These are phyloP conservation scores for Saccharomycopsis hybrid DNA, from an alignment of 1,139 yeast species.

Conservation along the genomic window DNA sequence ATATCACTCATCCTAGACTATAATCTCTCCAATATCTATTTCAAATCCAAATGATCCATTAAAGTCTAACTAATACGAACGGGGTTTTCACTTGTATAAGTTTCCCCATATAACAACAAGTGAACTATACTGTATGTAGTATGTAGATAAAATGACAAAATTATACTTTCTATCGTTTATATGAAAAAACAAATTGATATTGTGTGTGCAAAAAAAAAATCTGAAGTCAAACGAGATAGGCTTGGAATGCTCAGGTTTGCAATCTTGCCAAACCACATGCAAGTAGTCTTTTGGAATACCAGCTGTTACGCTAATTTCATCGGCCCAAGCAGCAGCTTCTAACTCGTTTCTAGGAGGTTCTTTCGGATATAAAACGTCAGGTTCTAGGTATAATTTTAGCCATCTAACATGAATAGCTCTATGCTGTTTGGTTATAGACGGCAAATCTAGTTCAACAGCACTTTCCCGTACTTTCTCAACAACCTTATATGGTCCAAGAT, in stretches of 20 bases:
- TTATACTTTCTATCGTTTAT: no score
- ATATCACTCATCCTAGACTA: no score
- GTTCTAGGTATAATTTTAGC: background rate
- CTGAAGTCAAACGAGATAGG: background rate
- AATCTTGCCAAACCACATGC: background rate
- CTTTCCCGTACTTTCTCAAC: background rate
- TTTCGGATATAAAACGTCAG: background rate
- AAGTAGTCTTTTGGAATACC: background rate
- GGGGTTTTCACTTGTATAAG: no score
- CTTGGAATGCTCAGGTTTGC: background rate
- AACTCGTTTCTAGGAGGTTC: background rate
- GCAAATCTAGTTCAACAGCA: background rate
- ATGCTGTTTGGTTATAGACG: background rate
- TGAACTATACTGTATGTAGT: no score
- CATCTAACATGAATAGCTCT: background rate
- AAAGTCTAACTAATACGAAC: no score
- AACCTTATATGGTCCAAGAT: background rate
- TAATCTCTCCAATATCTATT: no score
- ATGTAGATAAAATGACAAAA: no score
- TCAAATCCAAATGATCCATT: no score
- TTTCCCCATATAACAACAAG: no score
- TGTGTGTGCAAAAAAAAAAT: background rate
- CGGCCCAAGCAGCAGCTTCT: background rate
- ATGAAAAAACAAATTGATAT: background rate
- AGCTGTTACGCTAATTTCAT: background rate